Percentiles rank a stretch among this genome's conserved stretches.
Evolutionary conservation across 2,329 filamentous ascomycete genomes (phyloP).

Genomic region (Pseudogymnoascus sp.): DNA sequence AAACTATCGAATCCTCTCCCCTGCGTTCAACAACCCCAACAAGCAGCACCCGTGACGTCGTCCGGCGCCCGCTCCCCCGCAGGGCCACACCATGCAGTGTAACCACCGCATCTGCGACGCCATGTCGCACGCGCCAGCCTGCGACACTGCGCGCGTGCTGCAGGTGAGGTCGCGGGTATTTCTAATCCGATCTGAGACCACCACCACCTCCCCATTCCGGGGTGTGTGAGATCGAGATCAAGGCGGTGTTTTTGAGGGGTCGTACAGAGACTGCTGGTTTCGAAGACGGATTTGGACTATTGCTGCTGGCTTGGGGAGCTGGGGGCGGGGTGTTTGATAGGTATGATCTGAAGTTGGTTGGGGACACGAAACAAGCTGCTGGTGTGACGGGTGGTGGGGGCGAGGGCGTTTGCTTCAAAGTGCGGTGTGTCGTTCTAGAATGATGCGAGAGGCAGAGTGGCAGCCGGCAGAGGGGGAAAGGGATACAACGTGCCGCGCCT

Average conservation of each 20-base stretch:
- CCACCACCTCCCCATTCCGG: neutral
- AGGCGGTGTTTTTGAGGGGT: neutral
- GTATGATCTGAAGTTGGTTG: too few species aligned
- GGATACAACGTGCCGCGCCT: neutral
- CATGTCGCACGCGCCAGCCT: neutral
- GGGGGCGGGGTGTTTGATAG: neutral
- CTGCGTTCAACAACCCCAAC: neutral
- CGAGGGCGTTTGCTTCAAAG: neutral
- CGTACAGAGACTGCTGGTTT: neutral
- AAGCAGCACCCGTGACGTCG: neutral
- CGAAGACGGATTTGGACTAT: neutral
- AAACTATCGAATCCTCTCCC: neutral
- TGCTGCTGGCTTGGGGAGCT: neutral
- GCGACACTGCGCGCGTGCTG: neutral
- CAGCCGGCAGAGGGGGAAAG: neutral
- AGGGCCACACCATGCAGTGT: neutral
- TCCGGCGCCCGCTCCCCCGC: neutral
- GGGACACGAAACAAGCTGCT: too few species aligned
- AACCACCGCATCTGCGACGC: neutral
- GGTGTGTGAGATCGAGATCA: neutral
- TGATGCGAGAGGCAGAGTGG: neutral
- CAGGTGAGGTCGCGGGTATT: neutral
- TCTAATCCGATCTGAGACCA: neutral
- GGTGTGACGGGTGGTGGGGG: neutral
- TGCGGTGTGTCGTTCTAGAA: conserved; percentile 2